phyloP scores from a whole-genome alignment of 768 basidiomycete genomes.

The Fomitopsis serialis region DNA sequence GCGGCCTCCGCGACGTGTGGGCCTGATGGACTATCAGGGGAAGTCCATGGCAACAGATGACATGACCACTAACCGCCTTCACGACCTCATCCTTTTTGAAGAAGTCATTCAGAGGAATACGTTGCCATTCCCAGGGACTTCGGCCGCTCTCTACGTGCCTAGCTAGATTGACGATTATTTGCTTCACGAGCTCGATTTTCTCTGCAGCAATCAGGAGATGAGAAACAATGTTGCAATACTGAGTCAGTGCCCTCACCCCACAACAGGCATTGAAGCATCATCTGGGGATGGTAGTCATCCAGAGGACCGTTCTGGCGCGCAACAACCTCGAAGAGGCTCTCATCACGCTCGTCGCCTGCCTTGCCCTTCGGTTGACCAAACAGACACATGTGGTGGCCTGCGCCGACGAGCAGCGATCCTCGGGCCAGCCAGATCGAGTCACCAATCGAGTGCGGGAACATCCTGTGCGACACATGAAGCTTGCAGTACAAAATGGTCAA shows the following conservation, averaged over 20 bases:
- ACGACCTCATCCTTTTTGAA: constrained; percentile 27
- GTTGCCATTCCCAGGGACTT: constrained; percentile 33
- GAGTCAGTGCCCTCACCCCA: constrained; percentile 67
- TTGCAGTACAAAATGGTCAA: not conserved
- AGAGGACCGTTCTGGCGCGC: constrained; percentile 82
- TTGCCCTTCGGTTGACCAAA: constrained; percentile 46
- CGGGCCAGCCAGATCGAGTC: constrained; percentile 91
- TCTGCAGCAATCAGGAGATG: too few relatives aligned
- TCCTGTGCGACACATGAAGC: constrained; percentile 40
- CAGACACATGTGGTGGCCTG: constrained; percentile 79
- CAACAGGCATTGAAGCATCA: constrained; percentile 84
- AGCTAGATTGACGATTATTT: constrained; percentile 67
- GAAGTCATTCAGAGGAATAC: constrained; percentile 55
- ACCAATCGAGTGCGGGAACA: constrained; percentile 72
- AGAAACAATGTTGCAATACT: too few relatives aligned
- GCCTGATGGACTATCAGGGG: not conserved
- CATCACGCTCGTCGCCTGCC: constrained; percentile 12
- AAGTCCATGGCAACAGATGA: not conserved
- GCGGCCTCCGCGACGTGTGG: constrained; percentile 24
- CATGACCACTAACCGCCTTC: constrained; percentile 10
- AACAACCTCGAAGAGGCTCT: constrained; percentile 76
- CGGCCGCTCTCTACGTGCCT: constrained; percentile 33
- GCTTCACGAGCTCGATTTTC: constrained; percentile 81
- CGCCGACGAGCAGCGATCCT: constrained; percentile 77
- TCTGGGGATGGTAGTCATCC: constrained; percentile 89